Evolutionary conservation across 1,284 basidiomycete species (phyloP).

Genomic region (Austroboletus niveus): DNA sequence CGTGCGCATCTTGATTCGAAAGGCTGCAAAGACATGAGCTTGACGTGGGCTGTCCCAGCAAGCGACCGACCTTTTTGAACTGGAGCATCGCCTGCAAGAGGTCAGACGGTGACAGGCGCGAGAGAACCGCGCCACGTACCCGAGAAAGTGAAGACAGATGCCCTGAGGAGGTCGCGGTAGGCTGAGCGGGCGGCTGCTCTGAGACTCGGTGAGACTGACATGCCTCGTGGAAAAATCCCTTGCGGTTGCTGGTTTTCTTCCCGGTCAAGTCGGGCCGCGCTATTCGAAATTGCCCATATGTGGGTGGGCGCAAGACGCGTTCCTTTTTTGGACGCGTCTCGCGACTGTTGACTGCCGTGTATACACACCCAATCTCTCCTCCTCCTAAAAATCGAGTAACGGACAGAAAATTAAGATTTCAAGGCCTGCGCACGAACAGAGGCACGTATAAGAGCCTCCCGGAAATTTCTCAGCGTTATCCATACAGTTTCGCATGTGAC

Average conservation of each 20-base stretch:
- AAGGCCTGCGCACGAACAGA: slow-evolving; percentile 18
- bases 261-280: slow-evolving; percentile 16
- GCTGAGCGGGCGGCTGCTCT: slow-evolving; percentile 62
- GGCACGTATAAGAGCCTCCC: slow-evolving; percentile 16
- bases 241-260: not conserved
- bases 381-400: slow-evolving; percentile 30
- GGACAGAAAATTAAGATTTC: slow-evolving; percentile 28
- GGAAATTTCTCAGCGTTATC: slow-evolving; percentile 14
- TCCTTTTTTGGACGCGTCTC: slow-evolving; percentile 41
- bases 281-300: slow-evolving; percentile 32
- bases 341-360: slow-evolving; percentile 22
- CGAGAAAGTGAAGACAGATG: slow-evolving; percentile 61
- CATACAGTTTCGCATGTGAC: slow-evolving; percentile 16
- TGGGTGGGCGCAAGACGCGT: slow-evolving; percentile 41
- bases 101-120: not conserved
- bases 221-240: slow-evolving; percentile 14
- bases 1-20: slow-evolving; percentile 61
- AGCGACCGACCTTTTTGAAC: slow-evolving; percentile 47
- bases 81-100: slow-evolving; percentile 48
- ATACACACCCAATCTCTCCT: slow-evolving; percentile 37
- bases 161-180: slow-evolving; percentile 66
- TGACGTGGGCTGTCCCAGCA: slow-evolving; percentile 6
- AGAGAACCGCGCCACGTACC: slow-evolving; percentile 37
- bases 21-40: slow-evolving; percentile 46
- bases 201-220: slow-evolving; percentile 47